Base-by-base conservation (phyloP, 371 early-diverging fungal genomes). In the Umbelopsis sp. region DNA sequence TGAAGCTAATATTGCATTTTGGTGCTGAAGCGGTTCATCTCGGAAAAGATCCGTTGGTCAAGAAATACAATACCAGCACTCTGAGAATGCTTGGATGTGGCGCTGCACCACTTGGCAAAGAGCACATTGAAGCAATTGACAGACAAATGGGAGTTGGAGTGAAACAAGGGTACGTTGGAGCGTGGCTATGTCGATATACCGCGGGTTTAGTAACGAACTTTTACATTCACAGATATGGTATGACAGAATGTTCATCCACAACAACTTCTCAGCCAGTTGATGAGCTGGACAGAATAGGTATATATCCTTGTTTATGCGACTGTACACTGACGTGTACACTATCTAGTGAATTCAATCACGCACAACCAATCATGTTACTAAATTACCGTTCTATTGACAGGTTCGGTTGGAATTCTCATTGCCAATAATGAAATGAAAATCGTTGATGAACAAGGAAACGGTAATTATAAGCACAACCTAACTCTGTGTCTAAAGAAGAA, bases 101-200 rank as follows among this genome's bases (percentile, higher is more conserved):
- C 45, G 97, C 96, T 14, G 96, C 97, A 3, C 96, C 96, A 32
- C 78, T 97, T 10, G 80, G 88, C 18, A 71, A 79, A 37, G 89
- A 89, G 20, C 75, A 92, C 3, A 80, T 86, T 35, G 72, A 78
- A 29, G 76, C 77, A 16, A 68, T 91, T 12, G 72, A 81, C 35
- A 52, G 72, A 45, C 76, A 81, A 25, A 77, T 93, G n/a, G 81
- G 89, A 1, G 77, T 89, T 24, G 53, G 70, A 16, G 76, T 93
- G 2, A 75, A 67, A 46, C 76, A 79, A 71, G 76, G 69, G 70
- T 70, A 72, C 51, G 63, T 66, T 9, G 4, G 45, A 12, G 4
- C 0, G 22, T 32, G 24, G 24, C 2, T 41, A 11, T 12, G 29
- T 29, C 1, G 29, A 4, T 4, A 4, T 29, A 29, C 29, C 29